Conservation (phyloP, 1,139 yeast genomes). For the Suhomyces bribrorum region DNA sequence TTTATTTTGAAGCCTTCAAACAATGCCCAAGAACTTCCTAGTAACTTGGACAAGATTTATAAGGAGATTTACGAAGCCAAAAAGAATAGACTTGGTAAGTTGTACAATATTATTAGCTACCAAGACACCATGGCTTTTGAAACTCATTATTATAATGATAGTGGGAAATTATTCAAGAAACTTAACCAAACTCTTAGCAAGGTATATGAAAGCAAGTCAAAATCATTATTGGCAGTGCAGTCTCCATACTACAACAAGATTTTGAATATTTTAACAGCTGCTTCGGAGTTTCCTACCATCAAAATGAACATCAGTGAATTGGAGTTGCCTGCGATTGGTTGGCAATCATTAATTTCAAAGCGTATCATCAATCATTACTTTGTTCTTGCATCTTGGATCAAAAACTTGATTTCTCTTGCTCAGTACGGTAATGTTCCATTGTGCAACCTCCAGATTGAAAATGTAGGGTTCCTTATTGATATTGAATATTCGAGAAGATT, state of each 20-base stretch:
- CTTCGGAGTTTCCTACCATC: constrained; percentile 65
- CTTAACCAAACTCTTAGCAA: constrained; percentile 55
- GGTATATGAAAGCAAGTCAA: constrained; percentile 68
- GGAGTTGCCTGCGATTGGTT: constrained; percentile 75
- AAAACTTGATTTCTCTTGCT: constrained; percentile 64
- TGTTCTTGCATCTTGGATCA: constrained; percentile 73
- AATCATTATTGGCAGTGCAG: constrained; percentile 67
- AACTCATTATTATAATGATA: constrained; percentile 51
- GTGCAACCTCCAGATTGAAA: constrained; percentile 78
- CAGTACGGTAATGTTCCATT: constrained; percentile 79
- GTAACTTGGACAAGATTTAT: constrained; percentile 54
- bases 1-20: constrained; percentile 70
- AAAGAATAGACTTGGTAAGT: constrained; percentile 44
- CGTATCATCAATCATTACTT: constrained; percentile 71
- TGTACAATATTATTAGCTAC: constrained; percentile 51
- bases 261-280: constrained; percentile 41
- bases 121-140: constrained; percentile 54
- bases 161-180: constrained; percentile 52
- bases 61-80: constrained; percentile 51
- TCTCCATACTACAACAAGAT: constrained; percentile 62
- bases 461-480: constrained; percentile 79
- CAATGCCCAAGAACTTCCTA: constrained; percentile 64
- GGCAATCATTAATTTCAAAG: constrained; percentile 77
- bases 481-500: constrained; percentile 82
- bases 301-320: constrained; percentile 57